Conservation (phyloP, 768 basidiomycete species). For the Tylopilus felleus region DNA sequence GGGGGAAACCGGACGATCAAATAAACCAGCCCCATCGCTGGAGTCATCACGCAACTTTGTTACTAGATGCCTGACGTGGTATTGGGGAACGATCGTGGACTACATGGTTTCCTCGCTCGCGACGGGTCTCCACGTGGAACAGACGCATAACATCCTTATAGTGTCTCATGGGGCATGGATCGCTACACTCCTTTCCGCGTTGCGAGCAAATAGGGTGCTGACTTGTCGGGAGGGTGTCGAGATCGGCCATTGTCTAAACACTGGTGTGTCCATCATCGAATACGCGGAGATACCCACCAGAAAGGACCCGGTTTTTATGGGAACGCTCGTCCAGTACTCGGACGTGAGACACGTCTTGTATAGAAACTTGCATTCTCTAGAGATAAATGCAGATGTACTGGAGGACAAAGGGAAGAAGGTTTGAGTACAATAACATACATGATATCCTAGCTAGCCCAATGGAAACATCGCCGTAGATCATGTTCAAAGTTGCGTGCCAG, state of each 20-base stretch:
- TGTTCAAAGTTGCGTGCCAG: neutral
- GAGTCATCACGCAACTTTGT: conserved; percentile 37
- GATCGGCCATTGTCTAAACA: conserved; percentile 25
- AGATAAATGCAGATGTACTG: conserved; percentile 51
- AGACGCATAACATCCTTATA: conserved; percentile 43
- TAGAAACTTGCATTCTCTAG: conserved; percentile 31
- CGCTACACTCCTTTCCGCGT: conserved; percentile 43
- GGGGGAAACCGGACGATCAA: conserved; percentile 35
- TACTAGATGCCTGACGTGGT: conserved; percentile 59
- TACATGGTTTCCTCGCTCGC: conserved; percentile 19
- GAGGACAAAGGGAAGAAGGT: conserved; percentile 3
- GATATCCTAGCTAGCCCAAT: conserved; percentile 15
- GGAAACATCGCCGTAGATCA: neutral
- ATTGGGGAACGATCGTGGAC: conserved; percentile 45
- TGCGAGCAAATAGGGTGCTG: conserved; percentile 43
- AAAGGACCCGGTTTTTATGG: conserved; percentile 21
- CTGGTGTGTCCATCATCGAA: conserved; percentile 55
- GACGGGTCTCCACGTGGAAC: conserved; percentile 30
- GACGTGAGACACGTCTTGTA: conserved; percentile 49
- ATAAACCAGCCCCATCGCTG: conserved; percentile 20
- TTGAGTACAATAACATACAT: neutral
- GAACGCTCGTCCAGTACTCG: conserved; percentile 49
- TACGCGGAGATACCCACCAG: conserved; percentile 34
- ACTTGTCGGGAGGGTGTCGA: conserved; percentile 31
- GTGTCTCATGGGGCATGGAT: conserved; percentile 70